Base-by-base conservation (phyloP, 768 basidiomycete genomes). In the Suillus americanus region DNA sequence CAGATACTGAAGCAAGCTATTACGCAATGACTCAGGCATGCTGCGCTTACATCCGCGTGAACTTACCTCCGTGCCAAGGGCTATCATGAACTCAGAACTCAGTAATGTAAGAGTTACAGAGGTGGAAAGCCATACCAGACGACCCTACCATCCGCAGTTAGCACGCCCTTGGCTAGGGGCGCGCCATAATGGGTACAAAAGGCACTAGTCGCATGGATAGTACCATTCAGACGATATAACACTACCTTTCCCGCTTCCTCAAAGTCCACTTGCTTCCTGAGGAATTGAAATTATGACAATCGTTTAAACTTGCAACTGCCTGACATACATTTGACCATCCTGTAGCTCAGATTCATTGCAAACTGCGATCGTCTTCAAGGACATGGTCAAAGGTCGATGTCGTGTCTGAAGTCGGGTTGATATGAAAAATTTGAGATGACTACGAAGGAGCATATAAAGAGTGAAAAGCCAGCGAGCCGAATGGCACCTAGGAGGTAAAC, bases 111-210 rank as follows among this genome's bases (percentile, higher is more conserved):
- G 20, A 33, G 38, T 23, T 43, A 45, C 28, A 14, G 16, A 46
- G 41, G 28, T 20, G 61, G 23, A 23, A 63, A 54, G 33, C 75
- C 86, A 59, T 71, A 88, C 89, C 94, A 96, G 57, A 91, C 86
- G 23, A 96, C 85, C 65, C 91, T 80, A 12, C 91, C 94, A 73
- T 91, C 89, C 40, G 89, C 82, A 9, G 89, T 85, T 62, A 95
- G 79, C 12, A 94, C 88, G 60, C 94, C 94, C 75, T 93, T 94
- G 5, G 82, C 87, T 3, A 96, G 82, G 2, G 94, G 93, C 3
- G 94, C 94, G 13, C 95, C 95, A 72, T 95, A 96, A 75, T 97
- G 95, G 2, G 94, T 95, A 77, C 95, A 97, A 76, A 86, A 90
- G 3, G 91, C 91, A 65, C 87, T 89, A 0, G 90, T 95, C 7